Percentiles rank a stretch among this genome's conserved stretches.
Evolutionary conservation across 83 land plant species (phyloP).

Genomic region (Diphasiastrum complanatum): DNA sequence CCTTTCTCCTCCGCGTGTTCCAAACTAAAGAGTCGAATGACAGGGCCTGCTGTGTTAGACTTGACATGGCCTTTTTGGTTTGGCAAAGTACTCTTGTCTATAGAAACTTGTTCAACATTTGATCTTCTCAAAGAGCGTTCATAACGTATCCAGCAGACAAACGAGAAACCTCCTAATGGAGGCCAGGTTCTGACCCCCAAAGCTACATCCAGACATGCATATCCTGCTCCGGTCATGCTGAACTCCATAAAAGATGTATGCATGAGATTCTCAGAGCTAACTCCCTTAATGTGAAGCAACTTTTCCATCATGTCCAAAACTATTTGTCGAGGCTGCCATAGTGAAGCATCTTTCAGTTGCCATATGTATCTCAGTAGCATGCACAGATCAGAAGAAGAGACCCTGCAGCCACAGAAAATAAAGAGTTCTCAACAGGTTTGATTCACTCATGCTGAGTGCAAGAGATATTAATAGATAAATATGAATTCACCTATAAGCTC

Average conservation of each 20-base stretch:
- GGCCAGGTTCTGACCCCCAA: constrained; percentile 97
- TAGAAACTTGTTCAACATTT: constrained; percentile 8
- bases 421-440: no score
- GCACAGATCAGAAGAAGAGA: constrained; percentile 80
- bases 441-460: no score
- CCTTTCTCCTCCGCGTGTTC: constrained; percentile 61
- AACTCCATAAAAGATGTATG: constrained; percentile 79
- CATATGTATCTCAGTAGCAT: constrained; percentile 56
- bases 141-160: constrained; percentile 89
- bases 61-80: constrained; percentile 22
- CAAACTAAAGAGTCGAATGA: constrained; percentile 82
- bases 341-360: constrained; percentile 45
- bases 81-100: constrained; percentile 15
- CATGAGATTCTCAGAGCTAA: constrained; percentile 51
- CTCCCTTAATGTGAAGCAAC: constrained; percentile 62
- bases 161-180: constrained; percentile 93
- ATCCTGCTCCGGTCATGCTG: constrained; percentile 65
- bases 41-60: constrained; percentile 26
- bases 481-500: constrained; percentile 88
- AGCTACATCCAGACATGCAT: constrained; percentile 82
- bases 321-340: constrained; percentile 49
- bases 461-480: background rate
- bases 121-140: constrained; percentile 40
- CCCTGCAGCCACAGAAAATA: constrained; percentile 46
- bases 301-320: constrained; percentile 77